Conservation (phyloP, 192 early-diverging fungal species). For the Coemansia sp. region DNA sequence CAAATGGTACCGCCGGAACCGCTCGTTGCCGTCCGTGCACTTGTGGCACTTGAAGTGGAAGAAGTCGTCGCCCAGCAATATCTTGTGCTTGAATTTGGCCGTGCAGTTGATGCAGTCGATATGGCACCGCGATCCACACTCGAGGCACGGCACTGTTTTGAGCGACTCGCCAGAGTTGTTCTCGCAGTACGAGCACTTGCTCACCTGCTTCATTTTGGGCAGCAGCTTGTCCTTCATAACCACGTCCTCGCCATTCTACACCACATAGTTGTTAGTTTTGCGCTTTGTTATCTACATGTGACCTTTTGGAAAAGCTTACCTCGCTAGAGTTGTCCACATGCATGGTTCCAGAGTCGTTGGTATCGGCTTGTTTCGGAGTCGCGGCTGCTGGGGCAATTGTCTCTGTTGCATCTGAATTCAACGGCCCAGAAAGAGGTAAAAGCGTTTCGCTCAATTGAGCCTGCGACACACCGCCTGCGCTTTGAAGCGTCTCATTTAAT, state of each 20-base stretch:
- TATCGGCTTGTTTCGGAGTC: slow-evolving; percentile 10
- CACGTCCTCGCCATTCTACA: slow-evolving; percentile 50
- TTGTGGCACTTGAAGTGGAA: slow-evolving; percentile 62
- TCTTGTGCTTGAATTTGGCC: slow-evolving; percentile 56
- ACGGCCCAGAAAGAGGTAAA: not conserved
- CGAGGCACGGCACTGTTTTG: slow-evolving; percentile 53
- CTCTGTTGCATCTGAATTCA: slow-evolving; percentile 8
- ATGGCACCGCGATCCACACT: slow-evolving; percentile 55
- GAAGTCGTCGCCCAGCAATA: slow-evolving; percentile 69
- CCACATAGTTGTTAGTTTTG: not conserved
- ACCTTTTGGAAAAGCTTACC: slow-evolving; percentile 13
- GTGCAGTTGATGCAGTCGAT: slow-evolving; percentile 60
- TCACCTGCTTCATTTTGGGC: slow-evolving; percentile 55
- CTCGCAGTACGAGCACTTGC: slow-evolving; percentile 55
- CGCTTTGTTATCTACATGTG: not conserved
- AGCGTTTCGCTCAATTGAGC: not conserved
- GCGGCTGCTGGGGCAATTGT: slow-evolving; percentile 1
- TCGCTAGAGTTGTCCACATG: slow-evolving; percentile 52
- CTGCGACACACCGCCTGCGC: slow-evolving; percentile 2
- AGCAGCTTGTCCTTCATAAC: slow-evolving; percentile 51
- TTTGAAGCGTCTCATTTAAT: not conserved
- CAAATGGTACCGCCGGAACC: slow-evolving; percentile 58
- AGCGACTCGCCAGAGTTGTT: slow-evolving; percentile 54
- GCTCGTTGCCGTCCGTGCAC: slow-evolving; percentile 59
- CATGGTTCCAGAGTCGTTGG: slow-evolving; percentile 21